A percentile compares a stretch with the other conserved stretches of the same genome.
phyloP scores from a whole-genome alignment of 179 eudicot genomes.

The Carnegiea gigantea region DNA sequence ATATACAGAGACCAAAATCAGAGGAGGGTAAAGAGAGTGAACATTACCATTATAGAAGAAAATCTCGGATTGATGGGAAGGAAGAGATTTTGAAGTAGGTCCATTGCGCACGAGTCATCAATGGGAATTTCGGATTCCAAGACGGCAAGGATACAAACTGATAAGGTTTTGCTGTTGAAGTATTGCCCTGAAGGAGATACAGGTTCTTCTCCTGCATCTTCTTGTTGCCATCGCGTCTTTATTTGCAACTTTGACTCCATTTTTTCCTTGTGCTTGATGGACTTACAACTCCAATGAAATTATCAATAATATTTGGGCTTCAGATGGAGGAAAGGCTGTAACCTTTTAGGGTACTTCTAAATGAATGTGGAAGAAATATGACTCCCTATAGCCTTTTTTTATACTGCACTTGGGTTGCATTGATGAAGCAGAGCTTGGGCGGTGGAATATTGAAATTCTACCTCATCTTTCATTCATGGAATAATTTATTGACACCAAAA shows the following conservation, averaged over 20 bases:
- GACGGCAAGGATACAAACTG: conserved; percentile 48
- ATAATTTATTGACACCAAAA: neutral
- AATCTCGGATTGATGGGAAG: conserved; percentile 82
- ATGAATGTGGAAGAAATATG: neutral
- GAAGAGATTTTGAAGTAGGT: conserved; percentile 49
- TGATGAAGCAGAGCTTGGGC: neutral
- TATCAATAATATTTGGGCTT: neutral
- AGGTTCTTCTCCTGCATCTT: conserved; percentile 46
- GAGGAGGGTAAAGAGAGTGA: neutral
- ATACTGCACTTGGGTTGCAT: conserved; percentile 3
- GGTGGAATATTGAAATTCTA: neutral
- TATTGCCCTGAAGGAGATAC: conserved; percentile 87
- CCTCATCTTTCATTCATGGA: neutral
- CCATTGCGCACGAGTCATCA: conserved; percentile 42
- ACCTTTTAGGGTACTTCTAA: neutral
- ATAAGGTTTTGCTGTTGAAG: conserved; percentile 75
- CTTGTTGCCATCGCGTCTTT: conserved; percentile 26
- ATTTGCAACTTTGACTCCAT: conserved; percentile 27
- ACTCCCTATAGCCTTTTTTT: neutral
- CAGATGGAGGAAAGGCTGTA: neutral
- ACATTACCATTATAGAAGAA: conserved; percentile 78
- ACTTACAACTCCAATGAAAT: neutral
- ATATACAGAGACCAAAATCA: neutral
- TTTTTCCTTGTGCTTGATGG: neutral
- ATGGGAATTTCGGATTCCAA: conserved; percentile 60